Base-by-base conservation (phyloP, 352 stramenopile genomes). In the Globisporangium cylindrosporum region DNA sequence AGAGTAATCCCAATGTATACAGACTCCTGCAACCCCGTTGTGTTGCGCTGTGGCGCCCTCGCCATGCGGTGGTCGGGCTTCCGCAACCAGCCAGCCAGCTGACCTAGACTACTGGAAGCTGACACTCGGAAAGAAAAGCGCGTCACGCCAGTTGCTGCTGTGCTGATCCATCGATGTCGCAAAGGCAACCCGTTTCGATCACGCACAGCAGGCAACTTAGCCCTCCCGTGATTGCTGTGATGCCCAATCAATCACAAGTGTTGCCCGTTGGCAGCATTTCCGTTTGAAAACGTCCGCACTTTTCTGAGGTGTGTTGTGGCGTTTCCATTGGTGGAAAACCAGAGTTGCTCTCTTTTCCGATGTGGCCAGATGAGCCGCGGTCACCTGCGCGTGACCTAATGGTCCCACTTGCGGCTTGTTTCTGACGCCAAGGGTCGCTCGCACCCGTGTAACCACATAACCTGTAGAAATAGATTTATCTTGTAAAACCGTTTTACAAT, bases 351-450 rank as follows among this genome's bases (percentile, higher is more conserved):
- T 59, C 53, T 48, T 18, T 49, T 62, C 53, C 34, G 24, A 18
- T 53, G 58, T 38, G 58, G 34, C 5, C 58, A 64, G 58, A 36
- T 22, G 34, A 25, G 57, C 10, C n/a, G 12, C 34, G 27, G n/a
- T 51, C 38, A 29, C 32, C 25, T 12, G 12, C 41, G 22, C 38
- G 58, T 27, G 43, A 43, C 4, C 36, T 64, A 64, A 64, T 64
- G 58, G 38, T 53, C 58, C 58, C 14, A 53, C 58, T 64, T 55
- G 7, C 6, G 14, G 12, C 14, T 22, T 27, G 55, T 61, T 46
- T 61, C 55, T 61, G 29, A 12, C 43, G 18, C 41, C 43, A 51
- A 51, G 43, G 43, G 18, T 51, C 48, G 27, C 29, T 36, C 0
- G 14, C 6, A 15, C 9, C 54, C 18, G 15, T 24, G 24, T 22